Base-by-base conservation (phyloP, 148 eudicot species). In the Dysphania ambrosioides region DNA sequence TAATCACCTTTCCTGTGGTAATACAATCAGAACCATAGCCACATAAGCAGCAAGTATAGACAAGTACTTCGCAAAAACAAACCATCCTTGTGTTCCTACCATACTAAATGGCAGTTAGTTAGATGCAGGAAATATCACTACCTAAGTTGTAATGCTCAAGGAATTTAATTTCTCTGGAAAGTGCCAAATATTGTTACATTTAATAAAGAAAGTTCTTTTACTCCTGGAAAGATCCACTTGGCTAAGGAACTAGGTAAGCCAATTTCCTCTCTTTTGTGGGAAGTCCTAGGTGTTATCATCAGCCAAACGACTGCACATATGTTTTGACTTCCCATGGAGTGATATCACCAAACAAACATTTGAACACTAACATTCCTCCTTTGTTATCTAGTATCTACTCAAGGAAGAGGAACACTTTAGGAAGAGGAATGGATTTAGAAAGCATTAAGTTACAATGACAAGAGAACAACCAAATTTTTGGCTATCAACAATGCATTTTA, bases 1-100 rank as follows among this genome's bases (percentile, higher is more conserved):
- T 94, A 94, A 81, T 94, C 97, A 58, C 98, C 97, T 85, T 94
- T 94, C 98, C 98, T 92, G 84, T 31, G 72, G 59, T 42, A 53
- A 57, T 56, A 71, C 27, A 70, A 63, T n/a, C 62, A 68, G 29
- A 34, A 30, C 24, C n/a, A 40, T 29, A 41, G 9, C 27, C 15
- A 32, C 51, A 1, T 15, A 10, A 34, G 40, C 12, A 21, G 24
- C 11, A 30, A n/a, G 3, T 16, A 6, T 34, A 1, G 24, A 34
- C 23, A 31, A 31, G 32, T 5, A 5, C 58, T 53, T 8, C 8
- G 10, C 66, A 31, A 62, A 58, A 26, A 10, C n/a, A n/a, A n/a
- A n/a, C n/a, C n/a, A n/a, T n/a, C n/a, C n/a, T n/a, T n/a, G n/a
- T n/a, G n/a, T n/a, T n/a, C n/a, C n/a, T n/a, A n/a, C n/a, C n/a